These are phyloP conservation scores for Fomitiporia mediterranea DNA, from an alignment of 1,284 basidiomycete species.

Conservation along the genomic window DNA sequence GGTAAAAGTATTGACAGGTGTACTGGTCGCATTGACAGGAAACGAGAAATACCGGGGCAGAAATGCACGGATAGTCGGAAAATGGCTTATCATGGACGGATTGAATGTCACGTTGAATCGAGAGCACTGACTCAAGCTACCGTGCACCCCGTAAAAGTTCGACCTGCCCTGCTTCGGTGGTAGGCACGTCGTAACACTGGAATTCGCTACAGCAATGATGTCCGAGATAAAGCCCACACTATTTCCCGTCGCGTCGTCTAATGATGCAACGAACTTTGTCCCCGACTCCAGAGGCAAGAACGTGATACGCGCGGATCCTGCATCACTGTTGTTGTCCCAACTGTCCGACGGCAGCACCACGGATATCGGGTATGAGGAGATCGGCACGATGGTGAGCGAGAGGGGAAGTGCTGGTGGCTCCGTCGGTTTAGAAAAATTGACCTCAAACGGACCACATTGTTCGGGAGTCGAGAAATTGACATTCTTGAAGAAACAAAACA, in stretches of 20 bases:
- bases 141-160: slow-evolving; percentile 15
- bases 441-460: slow-evolving; percentile 50
- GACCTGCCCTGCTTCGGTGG: slow-evolving; percentile 21
- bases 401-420: slow-evolving; percentile 36
- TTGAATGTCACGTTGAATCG: slow-evolving; percentile 44
- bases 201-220: slow-evolving; percentile 42
- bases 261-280: slow-evolving; percentile 49
- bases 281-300: slow-evolving; percentile 49
- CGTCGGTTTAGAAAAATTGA: slow-evolving; percentile 35
- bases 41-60: slow-evolving; percentile 39
- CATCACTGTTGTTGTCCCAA: slow-evolving; percentile 37
- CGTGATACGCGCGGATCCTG: slow-evolving; percentile 40
- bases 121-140: slow-evolving; percentile 45
- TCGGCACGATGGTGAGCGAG: slow-evolving; percentile 49
- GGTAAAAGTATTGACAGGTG: slow-evolving; percentile 8
- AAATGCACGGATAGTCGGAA: slow-evolving; percentile 43
- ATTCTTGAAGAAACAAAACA: slow-evolving; percentile 36
- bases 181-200: slow-evolving; percentile 41
- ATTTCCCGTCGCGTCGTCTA: slow-evolving; percentile 42
- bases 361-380: slow-evolving; percentile 44
- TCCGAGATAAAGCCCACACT: slow-evolving; percentile 44
- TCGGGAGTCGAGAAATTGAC: slow-evolving; percentile 46
- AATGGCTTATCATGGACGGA: slow-evolving; percentile 28
- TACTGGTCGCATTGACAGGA: slow-evolving; percentile 34
- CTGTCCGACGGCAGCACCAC: slow-evolving; percentile 38